These are phyloP conservation scores for Emericellopsis terricola DNA, from an alignment of 495 filamentous ascomycete species.

Conservation along the genomic window DNA sequence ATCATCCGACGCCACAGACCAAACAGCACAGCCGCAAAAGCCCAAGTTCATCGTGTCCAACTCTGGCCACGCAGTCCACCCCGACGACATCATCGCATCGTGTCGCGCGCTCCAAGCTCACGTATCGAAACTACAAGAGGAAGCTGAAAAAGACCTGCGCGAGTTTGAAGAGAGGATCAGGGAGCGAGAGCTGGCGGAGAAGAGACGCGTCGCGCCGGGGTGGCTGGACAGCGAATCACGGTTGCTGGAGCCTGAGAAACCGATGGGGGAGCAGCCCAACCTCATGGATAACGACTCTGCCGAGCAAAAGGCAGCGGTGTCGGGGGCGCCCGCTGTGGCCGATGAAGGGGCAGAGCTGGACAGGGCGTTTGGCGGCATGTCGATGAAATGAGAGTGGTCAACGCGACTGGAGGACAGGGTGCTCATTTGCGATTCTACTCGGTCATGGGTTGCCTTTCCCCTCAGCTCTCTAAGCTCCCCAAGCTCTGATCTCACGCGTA, in stretches of 20 bases:
- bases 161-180: slow-evolving; percentile 53
- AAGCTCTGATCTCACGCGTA: background rate
- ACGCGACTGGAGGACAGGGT: no score
- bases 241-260: slow-evolving; percentile 57
- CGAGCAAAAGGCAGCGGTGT: slow-evolving; percentile 9
- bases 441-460: background rate
- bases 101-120: slow-evolving; percentile 63
- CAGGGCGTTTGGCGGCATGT: slow-evolving; percentile 66
- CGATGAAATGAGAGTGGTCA: slow-evolving; percentile 9
- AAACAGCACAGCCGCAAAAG: no score
- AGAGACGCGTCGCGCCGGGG: slow-evolving; percentile 75
- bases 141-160: slow-evolving; percentile 44
- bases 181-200: slow-evolving; percentile 76
- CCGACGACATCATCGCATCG: slow-evolving; percentile 63
- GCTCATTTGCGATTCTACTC: no score
- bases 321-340: slow-evolving; percentile 20
- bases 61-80: slow-evolving; percentile 60
- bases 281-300: slow-evolving; percentile 5
- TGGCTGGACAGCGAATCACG: slow-evolving; percentile 85
- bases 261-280: slow-evolving; percentile 3
- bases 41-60: slow-evolving; percentile 56
- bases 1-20: slow-evolving; percentile 23
- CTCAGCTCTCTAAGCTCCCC: background rate
- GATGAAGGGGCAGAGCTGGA: slow-evolving; percentile 68
- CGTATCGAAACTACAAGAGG: slow-evolving; percentile 40